Percentiles rank a stretch among this genome's conserved stretches.
These are phyloP conservation scores for Tolypocladium ophioglossoides DNA, from an alignment of 2,329 filamentous ascomycete species.

Conservation along the genomic window DNA sequence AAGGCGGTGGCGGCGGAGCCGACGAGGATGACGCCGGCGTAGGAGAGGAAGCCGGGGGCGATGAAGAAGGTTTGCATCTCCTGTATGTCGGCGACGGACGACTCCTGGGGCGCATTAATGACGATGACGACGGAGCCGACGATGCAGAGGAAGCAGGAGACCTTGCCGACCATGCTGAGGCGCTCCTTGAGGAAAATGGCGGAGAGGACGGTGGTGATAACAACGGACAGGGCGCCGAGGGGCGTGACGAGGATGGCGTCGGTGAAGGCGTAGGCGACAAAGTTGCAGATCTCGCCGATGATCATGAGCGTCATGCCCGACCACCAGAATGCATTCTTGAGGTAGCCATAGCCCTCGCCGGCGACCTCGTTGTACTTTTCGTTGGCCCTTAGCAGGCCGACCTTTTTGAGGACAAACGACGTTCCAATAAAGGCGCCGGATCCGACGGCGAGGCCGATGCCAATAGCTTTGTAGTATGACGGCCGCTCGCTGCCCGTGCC, in stretches of 20 bases:
- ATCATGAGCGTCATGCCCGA: constrained; percentile 94
- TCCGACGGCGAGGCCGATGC: constrained; percentile 72
- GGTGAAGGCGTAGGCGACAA: constrained; percentile 92
- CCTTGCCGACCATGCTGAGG: constrained; percentile 89
- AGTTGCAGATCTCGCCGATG: constrained; percentile 91
- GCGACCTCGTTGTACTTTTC: constrained; percentile 93
- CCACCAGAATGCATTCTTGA: constrained; percentile 97
- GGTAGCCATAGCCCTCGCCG: constrained; percentile 92
- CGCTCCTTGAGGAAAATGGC: constrained; percentile 94
- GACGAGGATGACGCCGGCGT: constrained; percentile 72
- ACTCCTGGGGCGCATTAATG: constrained; percentile 81
- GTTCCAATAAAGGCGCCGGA: constrained; percentile 89
- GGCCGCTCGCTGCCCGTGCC: constrained; percentile 24
- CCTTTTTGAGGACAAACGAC: constrained; percentile 94
- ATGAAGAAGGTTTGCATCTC: constrained; percentile 87
- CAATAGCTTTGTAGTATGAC: constrained; percentile 68
- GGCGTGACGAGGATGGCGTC: constrained; percentile 94
- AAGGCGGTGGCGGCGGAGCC: constrained; percentile 62
- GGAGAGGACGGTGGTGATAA: constrained; percentile 82
- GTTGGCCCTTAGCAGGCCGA: constrained; percentile 83
- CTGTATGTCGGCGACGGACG: constrained; percentile 77
- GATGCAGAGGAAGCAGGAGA: constrained; percentile 92
- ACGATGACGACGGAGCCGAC: constrained; percentile 89
- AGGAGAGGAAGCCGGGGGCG: constrained; percentile 74
- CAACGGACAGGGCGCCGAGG: constrained; percentile 81